Conservation (phyloP, 495 filamentous ascomycete genomes). For the Penicillium cataractarum region DNA sequence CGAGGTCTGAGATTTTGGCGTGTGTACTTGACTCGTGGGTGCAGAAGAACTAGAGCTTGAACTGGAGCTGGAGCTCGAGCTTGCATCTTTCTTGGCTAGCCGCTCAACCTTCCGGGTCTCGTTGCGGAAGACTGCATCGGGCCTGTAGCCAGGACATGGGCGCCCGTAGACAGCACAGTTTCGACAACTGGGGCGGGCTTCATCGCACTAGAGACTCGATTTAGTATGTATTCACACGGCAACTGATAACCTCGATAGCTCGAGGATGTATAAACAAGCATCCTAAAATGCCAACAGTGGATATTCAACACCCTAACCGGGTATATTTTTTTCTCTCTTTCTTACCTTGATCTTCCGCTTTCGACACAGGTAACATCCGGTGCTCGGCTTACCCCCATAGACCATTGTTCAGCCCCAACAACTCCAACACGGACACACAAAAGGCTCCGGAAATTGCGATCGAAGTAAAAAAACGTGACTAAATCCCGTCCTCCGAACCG, state of each 20-base stretch:
- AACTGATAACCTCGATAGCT: neutral
- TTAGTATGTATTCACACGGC: slow-evolving; percentile 17
- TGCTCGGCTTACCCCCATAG: slow-evolving; percentile 51
- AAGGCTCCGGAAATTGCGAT: neutral
- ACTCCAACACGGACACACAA: neutral
- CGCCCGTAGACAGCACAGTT: slow-evolving; percentile 47
- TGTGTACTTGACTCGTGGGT: slow-evolving; percentile 8
- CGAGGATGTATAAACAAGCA: neutral
- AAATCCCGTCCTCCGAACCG: neutral
- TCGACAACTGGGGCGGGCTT: slow-evolving; percentile 45
- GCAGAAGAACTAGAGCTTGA: slow-evolving; percentile 7
- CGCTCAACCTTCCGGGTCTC: slow-evolving; percentile 41
- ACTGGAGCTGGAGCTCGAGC: neutral
- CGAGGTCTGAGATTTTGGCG: neutral
- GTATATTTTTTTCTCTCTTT: slow-evolving; percentile 3
- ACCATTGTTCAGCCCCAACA: slow-evolving; percentile 41
- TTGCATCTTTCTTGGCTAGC: slow-evolving; percentile 27
- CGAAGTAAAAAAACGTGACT: neutral
- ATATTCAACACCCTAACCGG: neutral
- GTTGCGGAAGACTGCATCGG: slow-evolving; percentile 44
- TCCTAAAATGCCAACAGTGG: neutral
- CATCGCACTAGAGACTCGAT: slow-evolving; percentile 41
- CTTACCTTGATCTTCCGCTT: slow-evolving; percentile 54
- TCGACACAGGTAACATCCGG: slow-evolving; percentile 52
- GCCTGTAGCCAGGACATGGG: slow-evolving; percentile 49